Percentiles rank a stretch among this genome's conserved stretches.
Conservation (phyloP, 192 early-diverging fungal species). For the Entomortierella beljakovae region DNA sequence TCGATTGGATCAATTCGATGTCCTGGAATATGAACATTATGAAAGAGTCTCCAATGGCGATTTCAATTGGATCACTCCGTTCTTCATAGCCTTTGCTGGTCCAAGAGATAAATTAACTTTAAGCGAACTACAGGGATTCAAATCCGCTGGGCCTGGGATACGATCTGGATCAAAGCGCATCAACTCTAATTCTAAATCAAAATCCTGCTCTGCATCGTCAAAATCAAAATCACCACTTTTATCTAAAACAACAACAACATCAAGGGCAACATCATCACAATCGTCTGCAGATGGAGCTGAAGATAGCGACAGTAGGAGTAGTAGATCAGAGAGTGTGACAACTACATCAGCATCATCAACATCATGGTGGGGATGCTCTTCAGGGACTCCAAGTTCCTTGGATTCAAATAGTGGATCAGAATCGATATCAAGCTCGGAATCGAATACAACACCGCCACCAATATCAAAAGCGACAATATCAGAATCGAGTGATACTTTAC, state of each 20-base stretch:
- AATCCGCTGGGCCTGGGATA: background rate
- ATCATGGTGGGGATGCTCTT: background rate
- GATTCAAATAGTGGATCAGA: too few relatives aligned
- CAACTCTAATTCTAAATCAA: background rate
- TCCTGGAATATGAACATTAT: constrained; percentile 79
- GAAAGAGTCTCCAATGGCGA: constrained; percentile 78
- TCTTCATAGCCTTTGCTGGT: constrained; percentile 77
- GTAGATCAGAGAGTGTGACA: background rate
- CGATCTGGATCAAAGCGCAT: background rate
- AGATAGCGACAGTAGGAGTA: background rate
- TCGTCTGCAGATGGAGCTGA: too few relatives aligned
- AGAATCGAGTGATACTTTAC: background rate
- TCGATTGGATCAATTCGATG: constrained; percentile 67
- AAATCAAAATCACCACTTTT: too few relatives aligned
- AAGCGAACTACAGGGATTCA: background rate
- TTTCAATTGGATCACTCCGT: constrained; percentile 79
- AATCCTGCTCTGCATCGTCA: background rate
- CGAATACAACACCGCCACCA: background rate
- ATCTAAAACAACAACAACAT: background rate
- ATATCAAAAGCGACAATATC: background rate
- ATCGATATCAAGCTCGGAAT: background rate
- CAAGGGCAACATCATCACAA: background rate
- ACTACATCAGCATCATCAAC: background rate
- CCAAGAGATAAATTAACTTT: constrained; percentile 67
- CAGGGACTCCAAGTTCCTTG: too few relatives aligned